A percentile compares a stretch with the other conserved stretches of the same genome.
Evolutionary conservation across 2,329 filamentous ascomycete species (phyloP).

Genomic region (Monosporascus sp.): DNA sequence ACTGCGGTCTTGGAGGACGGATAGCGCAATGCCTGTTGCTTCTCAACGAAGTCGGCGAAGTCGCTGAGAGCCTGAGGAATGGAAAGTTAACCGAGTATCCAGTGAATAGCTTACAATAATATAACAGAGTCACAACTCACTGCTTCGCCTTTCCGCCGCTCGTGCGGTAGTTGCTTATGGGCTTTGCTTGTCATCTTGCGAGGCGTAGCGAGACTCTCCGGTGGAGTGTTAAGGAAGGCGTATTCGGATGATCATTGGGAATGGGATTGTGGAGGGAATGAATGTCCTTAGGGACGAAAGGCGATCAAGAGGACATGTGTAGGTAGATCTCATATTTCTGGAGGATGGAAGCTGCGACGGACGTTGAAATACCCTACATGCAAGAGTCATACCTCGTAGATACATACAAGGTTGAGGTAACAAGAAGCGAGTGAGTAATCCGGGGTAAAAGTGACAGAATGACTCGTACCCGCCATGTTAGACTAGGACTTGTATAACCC

Average conservation of each 20-base stretch:
- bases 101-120: not conserved
- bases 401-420: too few species aligned
- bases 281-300: not conserved
- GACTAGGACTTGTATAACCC: too few species aligned
- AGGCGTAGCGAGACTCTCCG: constrained; percentile 11
- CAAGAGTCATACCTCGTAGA: too few species aligned
- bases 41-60: constrained; percentile 95
- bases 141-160: constrained; percentile 81
- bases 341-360: too few species aligned
- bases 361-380: too few species aligned
- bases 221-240: constrained; percentile 8
- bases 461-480: too few species aligned
- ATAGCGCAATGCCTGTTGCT: constrained; percentile 75
- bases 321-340: too few species aligned
- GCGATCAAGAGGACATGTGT: not conserved
- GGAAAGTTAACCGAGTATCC: constrained; percentile 1
- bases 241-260: constrained; percentile 24
- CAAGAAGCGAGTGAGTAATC: too few species aligned
- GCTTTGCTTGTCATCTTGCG: constrained; percentile 48
- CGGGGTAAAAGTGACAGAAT: too few species aligned
- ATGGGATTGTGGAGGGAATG: not conserved
- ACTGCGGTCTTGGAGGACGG: constrained; percentile 34
- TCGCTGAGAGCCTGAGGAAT: constrained; percentile 69
- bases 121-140: constrained; percentile 42
- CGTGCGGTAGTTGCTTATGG: constrained; percentile 63